Conservation (phyloP, 371 early-diverging fungal species). For the Syncephalastrum monosporum region DNA sequence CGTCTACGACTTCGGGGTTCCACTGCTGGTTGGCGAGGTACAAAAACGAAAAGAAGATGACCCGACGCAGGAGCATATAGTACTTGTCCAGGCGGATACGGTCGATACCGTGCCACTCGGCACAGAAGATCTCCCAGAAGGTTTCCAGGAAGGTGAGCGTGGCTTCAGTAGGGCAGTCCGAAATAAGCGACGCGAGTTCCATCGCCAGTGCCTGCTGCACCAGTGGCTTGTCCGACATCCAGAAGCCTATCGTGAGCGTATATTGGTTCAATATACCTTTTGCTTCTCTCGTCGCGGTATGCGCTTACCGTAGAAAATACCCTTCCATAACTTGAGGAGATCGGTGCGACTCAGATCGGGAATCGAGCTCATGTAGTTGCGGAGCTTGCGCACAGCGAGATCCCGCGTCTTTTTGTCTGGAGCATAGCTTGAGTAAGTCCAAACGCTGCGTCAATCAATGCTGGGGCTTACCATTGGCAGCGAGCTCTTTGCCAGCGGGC, state of each 20-base stretch:
- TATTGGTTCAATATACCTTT: background rate
- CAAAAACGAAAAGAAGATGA: slow-evolving; percentile 67
- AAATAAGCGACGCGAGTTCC: slow-evolving; percentile 67
- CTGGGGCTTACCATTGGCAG: slow-evolving; percentile 36
- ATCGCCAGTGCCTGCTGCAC: slow-evolving; percentile 88
- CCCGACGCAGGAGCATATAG: slow-evolving; percentile 76
- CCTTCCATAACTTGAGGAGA: slow-evolving; percentile 90
- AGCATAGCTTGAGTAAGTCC: background rate
- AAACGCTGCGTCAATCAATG: too few species aligned
- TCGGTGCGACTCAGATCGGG: slow-evolving; percentile 64
- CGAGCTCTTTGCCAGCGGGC: slow-evolving; percentile 24
- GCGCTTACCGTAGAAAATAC: slow-evolving; percentile 87
- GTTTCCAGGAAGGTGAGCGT: slow-evolving; percentile 67
- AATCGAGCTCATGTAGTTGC: slow-evolving; percentile 57
- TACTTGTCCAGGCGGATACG: slow-evolving; percentile 86
- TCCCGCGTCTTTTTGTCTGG: slow-evolving; percentile 85
- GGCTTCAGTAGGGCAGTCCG: slow-evolving; percentile 55
- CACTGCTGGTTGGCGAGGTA: slow-evolving; percentile 68
- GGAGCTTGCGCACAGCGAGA: slow-evolving; percentile 73
- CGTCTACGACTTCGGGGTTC: slow-evolving; percentile 58
- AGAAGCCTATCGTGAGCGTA: slow-evolving; percentile 62
- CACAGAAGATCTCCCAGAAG: slow-evolving; percentile 82
- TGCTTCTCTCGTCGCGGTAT: background rate
- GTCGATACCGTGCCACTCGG: slow-evolving; percentile 89
- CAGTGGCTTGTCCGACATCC: slow-evolving; percentile 94